Conservation (phyloP, 1,139 yeast species). For the Hemisphaericaspora lyxosophila region DNA sequence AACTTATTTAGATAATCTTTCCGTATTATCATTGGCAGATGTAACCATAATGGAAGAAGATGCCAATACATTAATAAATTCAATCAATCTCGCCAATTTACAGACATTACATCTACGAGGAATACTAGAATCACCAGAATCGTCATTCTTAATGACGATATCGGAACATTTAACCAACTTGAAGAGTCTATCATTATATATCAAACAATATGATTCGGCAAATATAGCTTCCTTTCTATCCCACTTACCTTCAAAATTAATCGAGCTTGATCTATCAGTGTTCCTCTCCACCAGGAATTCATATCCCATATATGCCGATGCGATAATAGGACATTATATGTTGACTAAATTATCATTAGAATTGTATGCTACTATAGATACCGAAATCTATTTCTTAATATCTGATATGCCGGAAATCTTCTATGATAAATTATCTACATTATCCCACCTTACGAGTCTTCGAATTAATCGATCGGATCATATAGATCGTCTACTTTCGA, state of each 20-base stretch:
- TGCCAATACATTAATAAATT: constrained; percentile 19
- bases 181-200: constrained; percentile 39
- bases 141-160: constrained; percentile 31
- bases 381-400: constrained; percentile 11
- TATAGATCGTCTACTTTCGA: constrained; percentile 24
- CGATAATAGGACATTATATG: constrained; percentile 18
- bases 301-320: constrained; percentile 28
- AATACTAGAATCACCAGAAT: constrained; percentile 23
- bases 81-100: constrained; percentile 24
- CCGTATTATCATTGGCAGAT: constrained; percentile 26
- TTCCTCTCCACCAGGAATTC: constrained; percentile 38
- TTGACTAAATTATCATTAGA: constrained; percentile 41
- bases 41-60: constrained; percentile 28
- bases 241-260: constrained; percentile 19
- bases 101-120: constrained; percentile 25
- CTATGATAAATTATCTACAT: constrained; percentile 15
- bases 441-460: constrained; percentile 29
- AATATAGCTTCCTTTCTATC: constrained; percentile 39
- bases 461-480: constrained; percentile 40
- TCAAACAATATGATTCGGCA: constrained; percentile 44
- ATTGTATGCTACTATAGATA: constrained; percentile 25
- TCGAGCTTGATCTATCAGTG: constrained; percentile 40
- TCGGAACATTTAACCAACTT: constrained; percentile 26
- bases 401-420: constrained; percentile 19
- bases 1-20: constrained; percentile 17